These are phyloP conservation scores for Tardiomyces blankii DNA, from an alignment of 1,139 yeast genomes.

Conservation along the genomic window DNA sequence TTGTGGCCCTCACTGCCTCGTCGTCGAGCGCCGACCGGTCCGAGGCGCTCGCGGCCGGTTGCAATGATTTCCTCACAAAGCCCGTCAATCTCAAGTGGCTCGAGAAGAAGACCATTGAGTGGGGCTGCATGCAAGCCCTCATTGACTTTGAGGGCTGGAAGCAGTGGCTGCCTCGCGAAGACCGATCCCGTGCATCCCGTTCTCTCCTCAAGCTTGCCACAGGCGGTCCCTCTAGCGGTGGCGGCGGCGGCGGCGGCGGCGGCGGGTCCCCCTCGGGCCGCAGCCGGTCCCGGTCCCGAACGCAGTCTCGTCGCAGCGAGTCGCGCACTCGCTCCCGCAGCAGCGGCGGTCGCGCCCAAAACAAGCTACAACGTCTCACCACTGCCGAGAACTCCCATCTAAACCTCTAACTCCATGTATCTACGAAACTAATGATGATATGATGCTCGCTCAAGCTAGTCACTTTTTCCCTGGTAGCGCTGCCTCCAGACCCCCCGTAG, in stretches of 20 bases:
- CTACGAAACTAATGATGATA: too few relatives aligned
- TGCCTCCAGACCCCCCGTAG: too few relatives aligned
- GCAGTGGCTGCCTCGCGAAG: constrained; percentile 43
- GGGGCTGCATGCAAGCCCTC: constrained; percentile 92
- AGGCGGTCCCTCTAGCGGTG: neutral
- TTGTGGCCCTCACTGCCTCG: constrained; percentile 91
- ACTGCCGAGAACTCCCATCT: neutral
- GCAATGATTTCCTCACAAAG: constrained; percentile 93
- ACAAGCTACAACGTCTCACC: neutral
- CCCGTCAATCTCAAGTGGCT: constrained; percentile 95
- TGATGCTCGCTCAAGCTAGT: too few relatives aligned
- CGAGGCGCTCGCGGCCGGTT: constrained; percentile 91
- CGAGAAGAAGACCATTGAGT: constrained; percentile 86
- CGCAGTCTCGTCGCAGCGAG: neutral
- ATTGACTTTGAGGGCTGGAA: constrained; percentile 96
- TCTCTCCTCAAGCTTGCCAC: neutral
- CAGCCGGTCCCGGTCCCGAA: neutral
- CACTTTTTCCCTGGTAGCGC: too few relatives aligned
- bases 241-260: neutral
- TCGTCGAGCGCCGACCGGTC: constrained; percentile 79
- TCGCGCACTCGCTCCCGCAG: too few relatives aligned
- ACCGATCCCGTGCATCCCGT: neutral
- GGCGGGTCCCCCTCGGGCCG: neutral
- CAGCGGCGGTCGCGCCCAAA: neutral
- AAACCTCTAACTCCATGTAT: too few relatives aligned